These are phyloP conservation scores for Boletus speciosus DNA, from an alignment of 768 basidiomycete species.

Conservation along the genomic window DNA sequence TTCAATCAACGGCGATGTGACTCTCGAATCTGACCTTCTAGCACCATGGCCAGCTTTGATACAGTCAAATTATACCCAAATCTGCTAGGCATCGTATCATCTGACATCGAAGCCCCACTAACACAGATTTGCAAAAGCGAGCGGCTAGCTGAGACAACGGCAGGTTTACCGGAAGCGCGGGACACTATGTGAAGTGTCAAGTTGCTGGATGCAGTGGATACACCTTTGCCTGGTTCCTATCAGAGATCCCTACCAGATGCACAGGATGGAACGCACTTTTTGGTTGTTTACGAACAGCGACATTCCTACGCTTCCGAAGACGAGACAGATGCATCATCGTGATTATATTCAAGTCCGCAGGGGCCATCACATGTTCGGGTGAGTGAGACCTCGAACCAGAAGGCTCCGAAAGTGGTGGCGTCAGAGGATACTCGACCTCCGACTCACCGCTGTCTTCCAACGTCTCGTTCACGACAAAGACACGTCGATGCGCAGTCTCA, in stretches of 20 bases:
- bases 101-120: not conserved
- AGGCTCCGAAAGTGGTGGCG: slow-evolving; percentile 74
- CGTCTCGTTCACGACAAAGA: slow-evolving; percentile 27
- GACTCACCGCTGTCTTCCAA: slow-evolving; percentile 42
- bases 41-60: slow-evolving; percentile 41
- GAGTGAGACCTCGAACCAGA: slow-evolving; percentile 63
- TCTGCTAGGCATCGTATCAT: not conserved
- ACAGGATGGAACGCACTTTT: slow-evolving; percentile 19
- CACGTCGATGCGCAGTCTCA: slow-evolving; percentile 39
- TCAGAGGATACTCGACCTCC: slow-evolving; percentile 67
- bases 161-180: slow-evolving; percentile 58
- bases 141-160: slow-evolving; percentile 54
- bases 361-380: slow-evolving; percentile 35
- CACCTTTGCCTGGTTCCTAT: slow-evolving; percentile 11
- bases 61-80: slow-evolving; percentile 38
- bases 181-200: slow-evolving; percentile 57
- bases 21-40: slow-evolving; percentile 52
- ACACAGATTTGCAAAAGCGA: slow-evolving; percentile 35
- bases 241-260: slow-evolving; percentile 4
- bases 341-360: slow-evolving; percentile 15
- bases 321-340: slow-evolving; percentile 17
- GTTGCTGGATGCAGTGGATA: slow-evolving; percentile 13
- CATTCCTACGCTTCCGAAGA: slow-evolving; percentile 22
- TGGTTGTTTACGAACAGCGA: slow-evolving; percentile 23
- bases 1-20: slow-evolving; percentile 1